phyloP scores from a whole-genome alignment of 257 asterid species.

The Schizonepeta tenuifolia region DNA sequence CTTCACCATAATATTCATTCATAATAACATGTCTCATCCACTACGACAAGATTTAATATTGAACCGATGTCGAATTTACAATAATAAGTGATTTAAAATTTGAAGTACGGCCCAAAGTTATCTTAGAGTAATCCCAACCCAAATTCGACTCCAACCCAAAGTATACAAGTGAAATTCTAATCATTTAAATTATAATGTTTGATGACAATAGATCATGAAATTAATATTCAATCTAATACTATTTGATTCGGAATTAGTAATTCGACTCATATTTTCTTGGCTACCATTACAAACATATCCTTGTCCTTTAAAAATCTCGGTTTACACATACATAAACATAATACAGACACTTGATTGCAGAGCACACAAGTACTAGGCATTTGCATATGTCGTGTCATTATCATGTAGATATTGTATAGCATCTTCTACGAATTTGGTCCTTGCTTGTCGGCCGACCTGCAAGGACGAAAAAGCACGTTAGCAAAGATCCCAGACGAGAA shows the following conservation, averaged over 20 bases:
- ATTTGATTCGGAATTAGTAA: background rate
- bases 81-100: no score
- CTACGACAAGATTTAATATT: no score
- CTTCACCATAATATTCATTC: no score
- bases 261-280: background rate
- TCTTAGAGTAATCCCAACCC: no score
- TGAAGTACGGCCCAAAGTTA: no score
- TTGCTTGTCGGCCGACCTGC: constrained; percentile 52
- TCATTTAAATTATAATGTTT: no score
- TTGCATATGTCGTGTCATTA: background rate
- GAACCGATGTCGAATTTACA: no score
- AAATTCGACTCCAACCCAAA: no score
- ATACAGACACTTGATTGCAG: background rate
- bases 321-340: constrained; percentile 22
- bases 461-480: constrained; percentile 8
- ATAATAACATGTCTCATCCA: no score
- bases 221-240: background rate
- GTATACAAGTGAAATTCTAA: no score
- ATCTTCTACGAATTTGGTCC: constrained; percentile 40
- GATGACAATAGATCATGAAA: no score
- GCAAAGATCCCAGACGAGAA: background rate
- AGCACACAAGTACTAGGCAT: background rate
- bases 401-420: constrained; percentile 12
- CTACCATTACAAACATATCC: background rate
- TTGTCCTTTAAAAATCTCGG: constrained; percentile 6